Base-by-base conservation (phyloP, 2,329 filamentous ascomycete genomes). In the Penicillium sp. region DNA sequence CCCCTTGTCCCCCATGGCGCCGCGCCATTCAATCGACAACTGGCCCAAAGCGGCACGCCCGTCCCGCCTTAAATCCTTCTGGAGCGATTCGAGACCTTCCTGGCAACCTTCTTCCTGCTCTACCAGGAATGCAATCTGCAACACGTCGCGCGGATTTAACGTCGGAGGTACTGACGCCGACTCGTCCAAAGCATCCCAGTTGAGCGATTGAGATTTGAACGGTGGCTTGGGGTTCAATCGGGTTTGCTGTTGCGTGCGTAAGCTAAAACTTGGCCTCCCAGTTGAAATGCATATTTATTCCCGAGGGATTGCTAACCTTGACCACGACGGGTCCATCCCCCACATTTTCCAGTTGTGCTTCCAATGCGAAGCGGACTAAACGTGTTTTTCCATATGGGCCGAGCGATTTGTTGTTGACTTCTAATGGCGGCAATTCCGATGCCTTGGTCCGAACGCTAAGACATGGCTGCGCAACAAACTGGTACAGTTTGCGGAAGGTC, bases 271-370 rank as follows among this genome's bases (percentile, higher is more conserved):
- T 42, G 25, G 14, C 10, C 23, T 10, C 19, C 21, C 23, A 27
- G 25, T 13, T 39, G 48, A 50, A 50, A 42, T 25, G 16, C 14
- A 11, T 7, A 31, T 33, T 9, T 16, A 49, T 29, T 23, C 44
- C 52, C 33, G 19, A 54, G 8, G 66, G 19, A 46, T 27, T 58
- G 11, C 68, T 65, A 68, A 85, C 82, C 75, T 96, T 91, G 51
- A 99, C 82, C 69, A 90, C 85, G 63, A 98, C 89, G 4, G 87
- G 81, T 45, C 88, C 88, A 72, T 97, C 93, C 47, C 91, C 91
- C 70, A 93, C 90, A 75, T 98, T 99, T 79, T 99, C 95, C 57
- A 99, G 77, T 78, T 99, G 95, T 26, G 93, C 95, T 75, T 99
- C 95, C 50, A 99, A 81, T 14, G 91, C 87, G 84, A 91, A 96